Evolutionary conservation across 495 filamentous ascomycete species (phyloP).

Genomic region (Lineolata rhizophorae): DNA sequence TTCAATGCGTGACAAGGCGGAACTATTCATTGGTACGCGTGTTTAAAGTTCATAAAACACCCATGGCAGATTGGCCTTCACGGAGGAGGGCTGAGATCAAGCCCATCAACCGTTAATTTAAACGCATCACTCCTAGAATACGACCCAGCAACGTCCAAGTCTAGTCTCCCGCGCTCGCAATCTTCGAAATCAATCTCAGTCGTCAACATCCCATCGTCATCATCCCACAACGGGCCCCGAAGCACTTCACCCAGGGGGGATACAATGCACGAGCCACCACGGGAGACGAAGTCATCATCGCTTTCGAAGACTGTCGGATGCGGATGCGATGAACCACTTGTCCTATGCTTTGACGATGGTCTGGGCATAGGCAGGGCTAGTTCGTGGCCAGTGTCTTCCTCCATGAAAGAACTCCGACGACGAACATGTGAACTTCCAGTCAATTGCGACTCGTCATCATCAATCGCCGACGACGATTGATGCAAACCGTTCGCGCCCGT

Average conservation of each 20-base stretch:
- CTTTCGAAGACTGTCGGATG: not conserved
- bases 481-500: not conserved
- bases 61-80: too few relatives aligned
- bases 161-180: conserved; percentile 35
- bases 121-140: conserved; percentile 74
- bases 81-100: conserved; percentile 54
- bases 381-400: too few relatives aligned
- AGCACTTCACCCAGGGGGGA: conserved; percentile 58
- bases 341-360: too few relatives aligned
- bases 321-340: too few relatives aligned
- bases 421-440: too few relatives aligned
- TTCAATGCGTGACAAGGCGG: too few relatives aligned
- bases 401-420: too few relatives aligned
- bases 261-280: conserved; percentile 68
- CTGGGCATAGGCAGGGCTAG: conserved; percentile 1
- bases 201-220: conserved; percentile 29
- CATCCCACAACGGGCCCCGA: conserved; percentile 66
- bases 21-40: too few relatives aligned
- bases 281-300: conserved; percentile 30
- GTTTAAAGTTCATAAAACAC: too few relatives aligned
- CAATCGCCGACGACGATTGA: conserved; percentile 1
- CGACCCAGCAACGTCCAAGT: conserved; percentile 53
- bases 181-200: conserved; percentile 38
- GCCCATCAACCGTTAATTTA: conserved; percentile 49
- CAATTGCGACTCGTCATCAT: conserved; percentile 1